These are phyloP conservation scores for Colletotrichum euphorbiae DNA, from an alignment of 2,329 filamentous ascomycete genomes.

Conservation along the genomic window DNA sequence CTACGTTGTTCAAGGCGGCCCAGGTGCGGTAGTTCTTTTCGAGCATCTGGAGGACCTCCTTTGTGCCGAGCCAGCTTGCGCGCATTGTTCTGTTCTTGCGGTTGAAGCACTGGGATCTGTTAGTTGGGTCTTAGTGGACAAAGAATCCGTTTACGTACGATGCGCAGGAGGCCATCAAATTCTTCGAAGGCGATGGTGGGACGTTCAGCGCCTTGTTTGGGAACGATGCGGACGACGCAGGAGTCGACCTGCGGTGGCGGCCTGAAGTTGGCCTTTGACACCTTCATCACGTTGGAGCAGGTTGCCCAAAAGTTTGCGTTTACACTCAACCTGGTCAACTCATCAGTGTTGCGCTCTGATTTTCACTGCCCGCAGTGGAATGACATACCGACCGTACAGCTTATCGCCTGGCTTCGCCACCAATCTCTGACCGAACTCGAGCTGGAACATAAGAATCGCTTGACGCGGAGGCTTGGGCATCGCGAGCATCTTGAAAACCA, in stretches of 20 bases:
- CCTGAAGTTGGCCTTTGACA: slow-evolving; percentile 78
- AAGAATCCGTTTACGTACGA: slow-evolving; percentile 60
- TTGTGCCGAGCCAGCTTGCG: slow-evolving; percentile 81
- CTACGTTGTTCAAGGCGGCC: slow-evolving; percentile 87
- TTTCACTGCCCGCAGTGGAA: slow-evolving; percentile 44
- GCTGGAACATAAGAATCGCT: slow-evolving; percentile 95
- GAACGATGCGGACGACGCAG: slow-evolving; percentile 89
- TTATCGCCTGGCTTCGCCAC: slow-evolving; percentile 76
- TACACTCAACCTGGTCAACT: slow-evolving; percentile 35
- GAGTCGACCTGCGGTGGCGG: slow-evolving; percentile 94
- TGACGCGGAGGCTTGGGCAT: slow-evolving; percentile 84
- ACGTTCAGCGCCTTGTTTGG: slow-evolving; percentile 79
- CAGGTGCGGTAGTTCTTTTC: slow-evolving; percentile 89
- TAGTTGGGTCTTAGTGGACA: background rate
- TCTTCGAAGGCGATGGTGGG: slow-evolving; percentile 94
- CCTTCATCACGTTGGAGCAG: slow-evolving; percentile 41
- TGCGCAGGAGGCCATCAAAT: slow-evolving; percentile 89
- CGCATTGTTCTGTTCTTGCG: slow-evolving; percentile 92
- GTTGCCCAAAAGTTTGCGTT: slow-evolving; percentile 42
- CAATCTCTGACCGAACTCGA: slow-evolving; percentile 91
- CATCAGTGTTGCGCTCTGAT: background rate
- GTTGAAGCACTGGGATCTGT: slow-evolving; percentile 53
- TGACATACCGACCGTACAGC: slow-evolving; percentile 67
- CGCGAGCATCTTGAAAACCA: slow-evolving; percentile 90
- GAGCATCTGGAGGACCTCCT: slow-evolving; percentile 83